Evolutionary conservation across 441 rosid genomes (phyloP).

Genomic region (Cnidoscolus chayamansa): DNA sequence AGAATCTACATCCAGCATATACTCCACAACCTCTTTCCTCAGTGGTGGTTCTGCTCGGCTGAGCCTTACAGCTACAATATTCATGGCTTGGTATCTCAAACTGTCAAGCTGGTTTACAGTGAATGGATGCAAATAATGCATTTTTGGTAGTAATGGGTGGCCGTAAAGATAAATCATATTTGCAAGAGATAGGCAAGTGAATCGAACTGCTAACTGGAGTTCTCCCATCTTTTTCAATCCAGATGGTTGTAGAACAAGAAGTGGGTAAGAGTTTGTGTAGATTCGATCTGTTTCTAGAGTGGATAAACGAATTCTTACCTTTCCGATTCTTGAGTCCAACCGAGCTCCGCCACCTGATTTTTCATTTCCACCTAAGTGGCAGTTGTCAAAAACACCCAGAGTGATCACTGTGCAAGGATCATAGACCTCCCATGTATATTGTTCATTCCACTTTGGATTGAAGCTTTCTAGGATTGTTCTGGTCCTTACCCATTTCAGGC

Average conservation of each 20-base stretch:
- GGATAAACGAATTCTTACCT: conserved; percentile 86
- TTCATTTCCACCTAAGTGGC: conserved; percentile 51
- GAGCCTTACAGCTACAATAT: conserved; percentile 72
- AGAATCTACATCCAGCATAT: conserved; percentile 86
- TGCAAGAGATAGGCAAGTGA: conserved; percentile 65
- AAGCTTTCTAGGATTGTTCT: conserved; percentile 75
- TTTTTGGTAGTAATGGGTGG: conserved; percentile 77
- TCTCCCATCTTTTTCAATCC: conserved; percentile 92
- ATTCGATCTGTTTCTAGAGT: conserved; percentile 82
- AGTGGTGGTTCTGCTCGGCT: conserved; percentile 92
- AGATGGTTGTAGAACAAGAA: conserved; percentile 75
- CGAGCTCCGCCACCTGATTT: conserved; percentile 38
- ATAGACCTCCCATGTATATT: conserved; percentile 94
- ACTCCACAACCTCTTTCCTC: conserved; percentile 85
- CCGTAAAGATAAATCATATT: conserved; percentile 80
- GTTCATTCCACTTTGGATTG: conserved; percentile 90
- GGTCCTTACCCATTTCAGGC: conserved; percentile 94
- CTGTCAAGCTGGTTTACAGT: conserved; percentile 80
- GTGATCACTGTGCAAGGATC: conserved; percentile 92
- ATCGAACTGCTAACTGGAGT: conserved; percentile 78
- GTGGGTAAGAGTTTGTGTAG: conserved; percentile 86
- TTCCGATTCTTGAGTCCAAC: conserved; percentile 66
- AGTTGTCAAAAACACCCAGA: conserved; percentile 80
- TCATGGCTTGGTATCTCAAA: conserved; percentile 84
- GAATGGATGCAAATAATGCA: conserved; percentile 89